These are phyloP conservation scores for Hypoxylon lienhwacheense DNA, from an alignment of 495 filamentous ascomycete species.

Conservation along the genomic window DNA sequence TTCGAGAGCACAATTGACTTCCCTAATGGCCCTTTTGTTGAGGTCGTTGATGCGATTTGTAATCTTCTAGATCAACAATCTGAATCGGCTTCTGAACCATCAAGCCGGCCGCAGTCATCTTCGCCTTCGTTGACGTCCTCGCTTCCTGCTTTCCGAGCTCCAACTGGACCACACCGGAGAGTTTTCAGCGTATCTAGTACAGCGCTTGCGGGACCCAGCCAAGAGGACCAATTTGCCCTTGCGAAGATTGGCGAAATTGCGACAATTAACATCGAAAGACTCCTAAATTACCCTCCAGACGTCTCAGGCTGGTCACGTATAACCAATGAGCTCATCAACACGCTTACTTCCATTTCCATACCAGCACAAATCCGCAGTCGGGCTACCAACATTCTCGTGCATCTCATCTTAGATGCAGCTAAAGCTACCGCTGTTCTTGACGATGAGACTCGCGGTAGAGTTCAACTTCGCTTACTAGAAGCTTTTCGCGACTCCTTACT, in stretches of 20 bases:
- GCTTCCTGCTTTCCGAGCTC: constrained; percentile 33
- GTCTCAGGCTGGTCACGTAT: constrained; percentile 75
- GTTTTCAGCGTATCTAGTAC: constrained; percentile 62
- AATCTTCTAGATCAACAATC: constrained; percentile 56
- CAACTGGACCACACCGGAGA: constrained; percentile 55
- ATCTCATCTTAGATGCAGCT: constrained; percentile 68
- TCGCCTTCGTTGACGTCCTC: constrained; percentile 30
- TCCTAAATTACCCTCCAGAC: constrained; percentile 64
- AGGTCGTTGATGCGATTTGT: constrained; percentile 74
- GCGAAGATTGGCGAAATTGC: constrained; percentile 79
- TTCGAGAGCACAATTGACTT: constrained; percentile 90
- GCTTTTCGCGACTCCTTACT: constrained; percentile 63
- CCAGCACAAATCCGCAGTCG: constrained; percentile 66
- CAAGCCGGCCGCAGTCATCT: constrained; percentile 43
- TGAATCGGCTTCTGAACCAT: constrained; percentile 36
- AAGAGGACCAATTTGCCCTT: constrained; percentile 76
- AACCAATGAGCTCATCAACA: constrained; percentile 66
- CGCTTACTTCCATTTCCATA: constrained; percentile 57
- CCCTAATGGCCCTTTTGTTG: constrained; percentile 76
- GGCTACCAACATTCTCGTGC: constrained; percentile 73
- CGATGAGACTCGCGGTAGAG: constrained; percentile 53
- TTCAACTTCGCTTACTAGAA: constrained; percentile 72
- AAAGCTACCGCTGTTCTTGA: constrained; percentile 51
- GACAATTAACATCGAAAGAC: constrained; percentile 73
- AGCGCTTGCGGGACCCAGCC: constrained; percentile 55